phyloP scores from a whole-genome alignment of 2,329 filamentous ascomycete genomes.

The Stachybotrys chartarum region DNA sequence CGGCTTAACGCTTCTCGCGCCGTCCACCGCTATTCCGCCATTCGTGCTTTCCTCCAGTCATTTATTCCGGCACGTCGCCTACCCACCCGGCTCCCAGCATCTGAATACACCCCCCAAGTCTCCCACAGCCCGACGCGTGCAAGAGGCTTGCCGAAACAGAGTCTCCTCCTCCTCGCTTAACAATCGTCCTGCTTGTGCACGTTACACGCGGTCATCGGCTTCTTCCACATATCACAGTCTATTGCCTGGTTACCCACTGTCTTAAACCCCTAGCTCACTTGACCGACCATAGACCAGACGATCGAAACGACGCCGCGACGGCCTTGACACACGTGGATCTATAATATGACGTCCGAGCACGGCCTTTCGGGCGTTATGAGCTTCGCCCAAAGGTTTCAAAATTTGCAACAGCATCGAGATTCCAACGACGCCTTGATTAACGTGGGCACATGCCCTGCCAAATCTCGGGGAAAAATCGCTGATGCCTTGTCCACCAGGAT shows the following conservation, averaged over 20 bases:
- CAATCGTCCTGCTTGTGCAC: no score
- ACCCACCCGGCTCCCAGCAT: no score
- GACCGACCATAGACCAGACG: not conserved
- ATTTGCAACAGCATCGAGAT: slow-evolving; percentile 33
- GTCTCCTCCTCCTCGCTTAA: no score
- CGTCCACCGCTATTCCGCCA: no score
- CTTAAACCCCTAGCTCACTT: not conserved
- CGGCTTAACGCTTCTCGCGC: no score
- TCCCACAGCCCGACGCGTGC: no score
- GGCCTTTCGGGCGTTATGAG: slow-evolving; percentile 25
- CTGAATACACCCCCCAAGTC: no score
- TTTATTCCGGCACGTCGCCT: no score
- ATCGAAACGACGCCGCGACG: not conserved
- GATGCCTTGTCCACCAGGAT: slow-evolving; percentile 18
- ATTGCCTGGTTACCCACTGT: not conserved
- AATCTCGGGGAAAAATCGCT: not conserved
- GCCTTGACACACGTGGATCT: not conserved
- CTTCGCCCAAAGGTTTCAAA: slow-evolving; percentile 40
- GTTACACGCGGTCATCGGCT: not conserved
- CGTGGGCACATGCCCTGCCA: slow-evolving; percentile 18
- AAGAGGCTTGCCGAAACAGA: no score
- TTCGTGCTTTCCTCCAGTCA: no score
- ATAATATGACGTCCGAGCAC: not conserved
- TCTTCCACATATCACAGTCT: not conserved
- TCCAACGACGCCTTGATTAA: slow-evolving; percentile 38